These are phyloP conservation scores for Taxawa tesnikishii DNA, from an alignment of 2,329 filamentous ascomycete genomes.

Conservation along the genomic window DNA sequence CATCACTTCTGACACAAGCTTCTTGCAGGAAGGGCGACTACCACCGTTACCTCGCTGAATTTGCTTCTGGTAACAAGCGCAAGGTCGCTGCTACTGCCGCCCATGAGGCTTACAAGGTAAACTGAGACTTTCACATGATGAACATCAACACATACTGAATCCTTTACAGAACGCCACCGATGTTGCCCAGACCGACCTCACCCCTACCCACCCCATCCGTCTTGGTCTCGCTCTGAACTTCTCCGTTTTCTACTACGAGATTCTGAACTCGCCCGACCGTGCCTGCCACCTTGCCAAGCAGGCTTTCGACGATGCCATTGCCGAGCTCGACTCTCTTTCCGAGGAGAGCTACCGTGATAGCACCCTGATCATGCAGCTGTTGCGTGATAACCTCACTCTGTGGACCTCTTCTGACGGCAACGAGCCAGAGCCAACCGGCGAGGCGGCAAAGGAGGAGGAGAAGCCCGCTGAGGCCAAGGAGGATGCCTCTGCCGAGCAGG, in stretches of 20 bases:
- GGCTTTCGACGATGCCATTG: slow-evolving; percentile 96
- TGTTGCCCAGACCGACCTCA: slow-evolving; percentile 93
- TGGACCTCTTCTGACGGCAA: slow-evolving; percentile 90
- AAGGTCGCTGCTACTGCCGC: slow-evolving; percentile 77
- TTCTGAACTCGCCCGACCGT: slow-evolving; percentile 93
- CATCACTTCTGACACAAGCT: background rate
- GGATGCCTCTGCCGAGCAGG: slow-evolving; percentile 33
- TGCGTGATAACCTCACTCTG: slow-evolving; percentile 94
- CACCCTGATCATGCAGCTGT: slow-evolving; percentile 98
- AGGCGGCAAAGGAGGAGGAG: slow-evolving; percentile 49
- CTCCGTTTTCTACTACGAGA: slow-evolving; percentile 99
- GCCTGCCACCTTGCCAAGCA: slow-evolving; percentile 98
- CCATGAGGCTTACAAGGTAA: slow-evolving; percentile 97
- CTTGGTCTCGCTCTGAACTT: slow-evolving; percentile 97
- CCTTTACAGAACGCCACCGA: slow-evolving; percentile 74
- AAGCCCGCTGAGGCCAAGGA: slow-evolving; percentile 21
- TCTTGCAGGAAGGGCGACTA: slow-evolving; percentile 81
- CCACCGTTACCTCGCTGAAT: slow-evolving; percentile 90
- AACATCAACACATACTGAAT: slow-evolving; percentile 2
- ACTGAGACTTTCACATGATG: too few relatives aligned
- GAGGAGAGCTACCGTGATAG: slow-evolving; percentile 99
- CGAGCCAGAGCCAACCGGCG: slow-evolving; percentile 57
- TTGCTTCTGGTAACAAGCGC: slow-evolving; percentile 84
- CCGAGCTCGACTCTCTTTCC: slow-evolving; percentile 92
- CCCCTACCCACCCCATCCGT: slow-evolving; percentile 94